Evolutionary conservation across 2,329 filamentous ascomycete species (phyloP).

Genomic region (Cryphonectria carpinicola): DNA sequence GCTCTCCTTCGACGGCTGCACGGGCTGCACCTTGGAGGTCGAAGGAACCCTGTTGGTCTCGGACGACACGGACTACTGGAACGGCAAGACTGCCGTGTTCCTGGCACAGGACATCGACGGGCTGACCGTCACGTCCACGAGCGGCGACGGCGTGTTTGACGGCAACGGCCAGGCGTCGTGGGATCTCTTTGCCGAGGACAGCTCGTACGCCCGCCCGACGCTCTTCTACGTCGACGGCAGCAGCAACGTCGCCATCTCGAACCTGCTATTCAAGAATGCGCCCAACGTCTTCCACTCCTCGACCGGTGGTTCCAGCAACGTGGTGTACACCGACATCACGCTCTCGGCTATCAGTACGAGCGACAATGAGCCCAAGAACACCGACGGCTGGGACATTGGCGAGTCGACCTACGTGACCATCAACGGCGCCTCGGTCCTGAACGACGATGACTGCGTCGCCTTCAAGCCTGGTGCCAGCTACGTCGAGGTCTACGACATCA

Average conservation of each 20-base stretch:
- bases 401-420: slow-evolving; percentile 43
- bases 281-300: slow-evolving; percentile 50
- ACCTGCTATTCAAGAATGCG: slow-evolving; percentile 45
- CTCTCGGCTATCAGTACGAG: slow-evolving; percentile 46
- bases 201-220: slow-evolving; percentile 44
- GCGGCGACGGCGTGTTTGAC: slow-evolving; percentile 48
- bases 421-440: slow-evolving; percentile 41
- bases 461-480: slow-evolving; percentile 47
- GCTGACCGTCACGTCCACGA: slow-evolving; percentile 45
- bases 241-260: slow-evolving; percentile 42
- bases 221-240: slow-evolving; percentile 45
- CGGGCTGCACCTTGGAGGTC: slow-evolving; percentile 49
- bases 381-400: slow-evolving; percentile 48
- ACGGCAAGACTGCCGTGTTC: slow-evolving; percentile 45
- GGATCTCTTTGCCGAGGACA: slow-evolving; percentile 45
- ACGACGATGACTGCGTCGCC: slow-evolving; percentile 50
- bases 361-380: slow-evolving; percentile 44
- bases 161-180: slow-evolving; percentile 50
- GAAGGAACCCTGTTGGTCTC: slow-evolving; percentile 48
- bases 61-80: slow-evolving; percentile 46
- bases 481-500: slow-evolving; percentile 44
- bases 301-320: slow-evolving; percentile 41
- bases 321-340: slow-evolving; percentile 42
- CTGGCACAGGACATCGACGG: slow-evolving; percentile 42
- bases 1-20: slow-evolving; percentile 46